Evolutionary conservation across 768 basidiomycete genomes (phyloP), one percentile per base, ranked within the genome.

Genomic region (Agrocybe chaxingu): DNA sequence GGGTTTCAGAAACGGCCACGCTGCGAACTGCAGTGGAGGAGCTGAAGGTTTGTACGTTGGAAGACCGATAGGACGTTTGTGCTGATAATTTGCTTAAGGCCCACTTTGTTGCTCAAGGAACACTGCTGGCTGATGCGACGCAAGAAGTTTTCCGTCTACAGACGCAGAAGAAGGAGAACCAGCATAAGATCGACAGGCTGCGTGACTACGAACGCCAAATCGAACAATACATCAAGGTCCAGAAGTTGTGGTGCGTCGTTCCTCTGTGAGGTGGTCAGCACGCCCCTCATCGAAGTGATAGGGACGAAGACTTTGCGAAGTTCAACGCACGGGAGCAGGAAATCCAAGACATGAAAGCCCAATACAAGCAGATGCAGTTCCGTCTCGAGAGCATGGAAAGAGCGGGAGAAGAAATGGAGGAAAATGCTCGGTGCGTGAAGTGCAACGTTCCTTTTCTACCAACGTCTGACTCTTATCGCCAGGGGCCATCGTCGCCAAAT

Each of bases 201-300:
- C 71, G 76, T 44, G 92, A 96, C 64, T 96, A 94, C 57, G 93
- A 97, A 62, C 73, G 71, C n/a, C 86, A 89, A 57, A 91, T 96
- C 40, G 85, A 90, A 46, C 89, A 93, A 59, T 79, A 91, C 52
- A 71, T 85, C 38, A 81, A 83, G 49, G 79, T 87, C 60, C 88
- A 92, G 61, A 76, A 79, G 45, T 67, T 92, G 57, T 96, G 92
- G 93, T 90, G 64, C 30, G 80, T 66, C 8, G 50, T 3, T 24
- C 5, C 32, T 9, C 11, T 43, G 50, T 36, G 6, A 13, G 1
- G 32, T 19, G 19, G 31, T 35, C 11, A 45, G 7, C 38, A 29
- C 40, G 42, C 13, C 45, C 53, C n/a, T 47, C 42, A 33, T 40
- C 42, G 33, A 13, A 9, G 9, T 32, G 24, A 24, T 53, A 92